phyloP scores from a whole-genome alignment of 2,329 filamentous ascomycete species.

The Ceratocystis diversiconidia region DNA sequence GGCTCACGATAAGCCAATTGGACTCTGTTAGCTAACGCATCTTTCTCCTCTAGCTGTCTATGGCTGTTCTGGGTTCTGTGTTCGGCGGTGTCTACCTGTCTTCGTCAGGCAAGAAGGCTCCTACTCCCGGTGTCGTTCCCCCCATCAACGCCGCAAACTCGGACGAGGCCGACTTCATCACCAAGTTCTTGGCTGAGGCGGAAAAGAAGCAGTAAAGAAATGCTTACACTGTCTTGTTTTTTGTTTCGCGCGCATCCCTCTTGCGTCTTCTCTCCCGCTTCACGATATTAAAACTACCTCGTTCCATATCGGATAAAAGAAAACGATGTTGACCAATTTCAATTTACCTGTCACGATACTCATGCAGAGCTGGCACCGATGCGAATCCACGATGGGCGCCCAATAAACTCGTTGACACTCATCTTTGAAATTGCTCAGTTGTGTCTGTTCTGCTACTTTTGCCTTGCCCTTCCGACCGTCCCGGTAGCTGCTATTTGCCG shows the following conservation, averaged over 20 bases:
- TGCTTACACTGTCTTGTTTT: background rate
- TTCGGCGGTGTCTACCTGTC: conserved; percentile 36
- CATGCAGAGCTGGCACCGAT: background rate
- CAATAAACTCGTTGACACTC: conserved; percentile 2
- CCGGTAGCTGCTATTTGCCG: background rate
- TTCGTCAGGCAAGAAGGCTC: conserved; percentile 31
- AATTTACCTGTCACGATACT: background rate
- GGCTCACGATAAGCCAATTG: background rate
- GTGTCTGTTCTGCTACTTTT: background rate
- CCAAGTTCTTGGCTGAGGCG: conserved; percentile 33
- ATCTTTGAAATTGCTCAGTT: background rate
- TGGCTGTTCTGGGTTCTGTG: conserved; percentile 39
- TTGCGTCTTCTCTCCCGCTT: background rate
- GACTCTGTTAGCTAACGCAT: conserved; percentile 18
- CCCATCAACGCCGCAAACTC: conserved; percentile 48
- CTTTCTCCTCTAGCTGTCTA: conserved; percentile 32
- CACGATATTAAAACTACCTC: background rate
- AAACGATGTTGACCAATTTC: background rate
- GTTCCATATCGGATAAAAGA: background rate
- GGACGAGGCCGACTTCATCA: conserved; percentile 50
- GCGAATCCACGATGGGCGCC: background rate
- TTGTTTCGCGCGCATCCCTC: background rate
- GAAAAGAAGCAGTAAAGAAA: conserved; percentile 17
- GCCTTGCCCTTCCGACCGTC: background rate
- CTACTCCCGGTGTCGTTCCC: conserved; percentile 34